Evolutionary conservation across 495 filamentous ascomycete genomes (phyloP).

Genomic region (Podospora pseudopauciseta): DNA sequence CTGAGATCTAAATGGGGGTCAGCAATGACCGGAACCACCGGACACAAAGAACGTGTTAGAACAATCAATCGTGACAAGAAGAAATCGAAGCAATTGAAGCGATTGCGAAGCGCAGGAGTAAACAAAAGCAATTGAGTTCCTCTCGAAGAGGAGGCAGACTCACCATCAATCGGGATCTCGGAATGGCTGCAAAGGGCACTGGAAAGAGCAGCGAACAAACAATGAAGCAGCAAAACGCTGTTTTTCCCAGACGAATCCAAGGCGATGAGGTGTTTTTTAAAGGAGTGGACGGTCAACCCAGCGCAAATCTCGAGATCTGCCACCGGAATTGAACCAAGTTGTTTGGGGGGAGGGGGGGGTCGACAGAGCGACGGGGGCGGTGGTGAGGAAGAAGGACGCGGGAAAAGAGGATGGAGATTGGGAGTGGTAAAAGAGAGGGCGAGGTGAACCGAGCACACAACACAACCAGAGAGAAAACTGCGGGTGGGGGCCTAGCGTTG

Average conservation of each 20-base stretch:
- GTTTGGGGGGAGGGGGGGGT: constrained; percentile 21
- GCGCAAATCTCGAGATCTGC: constrained; percentile 48
- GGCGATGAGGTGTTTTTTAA: constrained; percentile 27
- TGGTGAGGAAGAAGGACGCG: constrained; percentile 20
- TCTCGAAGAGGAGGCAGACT: constrained; percentile 6
- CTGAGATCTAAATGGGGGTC: constrained; percentile 15
- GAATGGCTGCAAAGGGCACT: constrained; percentile 21
- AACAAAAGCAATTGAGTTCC: not conserved
- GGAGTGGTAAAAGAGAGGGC: constrained; percentile 19
- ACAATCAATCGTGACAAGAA: not conserved
- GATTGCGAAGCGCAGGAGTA: not conserved
- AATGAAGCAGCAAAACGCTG: constrained; percentile 23
- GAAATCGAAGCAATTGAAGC: not conserved
- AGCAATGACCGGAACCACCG: constrained; percentile 14
- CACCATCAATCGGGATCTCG: constrained; percentile 21
- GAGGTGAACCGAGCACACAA: constrained; percentile 15
- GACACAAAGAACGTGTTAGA: constrained; percentile 2
- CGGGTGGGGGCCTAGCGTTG: not conserved
- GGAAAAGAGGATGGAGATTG: constrained; percentile 18
- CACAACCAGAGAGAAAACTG: constrained; percentile 16
- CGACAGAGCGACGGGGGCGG: constrained; percentile 25
- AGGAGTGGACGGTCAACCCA: constrained; percentile 54
- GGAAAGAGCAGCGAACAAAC: constrained; percentile 23
- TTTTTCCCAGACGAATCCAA: constrained; percentile 30
- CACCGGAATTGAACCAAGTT: constrained; percentile 46